These are phyloP conservation scores for Pseudogymnoascus sp. DNA, from an alignment of 2,329 filamentous ascomycete species.

Conservation along the genomic window DNA sequence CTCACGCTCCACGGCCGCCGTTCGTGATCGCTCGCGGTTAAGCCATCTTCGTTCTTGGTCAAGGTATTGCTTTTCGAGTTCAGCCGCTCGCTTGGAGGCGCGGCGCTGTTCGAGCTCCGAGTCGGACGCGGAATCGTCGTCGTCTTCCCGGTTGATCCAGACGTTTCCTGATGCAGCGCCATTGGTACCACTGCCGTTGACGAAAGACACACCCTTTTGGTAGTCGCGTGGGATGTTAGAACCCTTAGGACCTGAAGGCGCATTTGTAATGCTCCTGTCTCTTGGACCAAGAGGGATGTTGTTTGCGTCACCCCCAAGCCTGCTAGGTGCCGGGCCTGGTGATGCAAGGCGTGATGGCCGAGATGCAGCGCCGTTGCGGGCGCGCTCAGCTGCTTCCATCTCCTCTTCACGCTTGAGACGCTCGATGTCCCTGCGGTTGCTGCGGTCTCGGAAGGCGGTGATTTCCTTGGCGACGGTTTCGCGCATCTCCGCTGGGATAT, in stretches of 20 bases:
- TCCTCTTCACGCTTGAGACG: slow-evolving; percentile 84
- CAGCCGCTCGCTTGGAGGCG: slow-evolving; percentile 60
- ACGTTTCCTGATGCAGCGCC: slow-evolving; percentile 37
- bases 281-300: slow-evolving; percentile 69
- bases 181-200: slow-evolving; percentile 66
- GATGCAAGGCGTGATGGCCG: slow-evolving; percentile 62
- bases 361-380: slow-evolving; percentile 53
- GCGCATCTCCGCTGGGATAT: slow-evolving; percentile 93
- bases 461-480: slow-evolving; percentile 93
- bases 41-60: slow-evolving; percentile 87
- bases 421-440: slow-evolving; percentile 80
- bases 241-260: slow-evolving; percentile 62
- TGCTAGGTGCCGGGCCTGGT: slow-evolving; percentile 47
- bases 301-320: slow-evolving; percentile 56
- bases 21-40: slow-evolving; percentile 75
- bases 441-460: slow-evolving; percentile 84
- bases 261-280: slow-evolving; percentile 58
- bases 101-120: slow-evolving; percentile 71
- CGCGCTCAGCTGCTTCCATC: slow-evolving; percentile 75
- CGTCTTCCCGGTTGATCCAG: slow-evolving; percentile 61
- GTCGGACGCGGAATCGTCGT: slow-evolving; percentile 81
- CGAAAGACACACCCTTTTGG: slow-evolving; percentile 70
- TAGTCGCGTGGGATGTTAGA: slow-evolving; percentile 60
- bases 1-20: slow-evolving; percentile 78
- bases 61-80: slow-evolving; percentile 70